phyloP scores from a whole-genome alignment of 1,139 yeast genomes.

The Kodamaea sp. region DNA sequence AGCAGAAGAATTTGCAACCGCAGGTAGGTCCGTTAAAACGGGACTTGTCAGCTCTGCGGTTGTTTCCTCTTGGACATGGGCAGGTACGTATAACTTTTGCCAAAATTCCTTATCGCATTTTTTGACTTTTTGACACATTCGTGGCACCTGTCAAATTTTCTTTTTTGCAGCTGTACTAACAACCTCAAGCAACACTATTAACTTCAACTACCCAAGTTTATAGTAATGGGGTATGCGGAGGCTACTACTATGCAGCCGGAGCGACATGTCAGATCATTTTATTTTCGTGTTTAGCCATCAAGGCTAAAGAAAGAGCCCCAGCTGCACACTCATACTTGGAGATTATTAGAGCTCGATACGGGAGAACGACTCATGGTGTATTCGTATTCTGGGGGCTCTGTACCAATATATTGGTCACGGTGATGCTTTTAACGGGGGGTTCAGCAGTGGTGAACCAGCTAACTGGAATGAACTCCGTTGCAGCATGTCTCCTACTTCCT shows the following conservation, averaged over 20 bases:
- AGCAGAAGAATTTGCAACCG: conserved; percentile 87
- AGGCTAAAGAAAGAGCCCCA: conserved; percentile 71
- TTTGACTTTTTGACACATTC: not conserved
- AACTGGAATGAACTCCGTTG: conserved; percentile 82
- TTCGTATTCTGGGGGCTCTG: conserved; percentile 78
- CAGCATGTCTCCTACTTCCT: conserved; percentile 79
- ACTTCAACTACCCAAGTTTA: conserved; percentile 80
- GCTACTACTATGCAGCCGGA: conserved; percentile 75
- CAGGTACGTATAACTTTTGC: conserved; percentile 34
- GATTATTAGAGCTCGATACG: conserved; percentile 67
- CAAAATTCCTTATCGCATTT: not conserved
- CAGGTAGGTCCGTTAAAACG: conserved; percentile 80
- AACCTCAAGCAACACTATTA: conserved; percentile 54
- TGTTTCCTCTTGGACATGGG: conserved; percentile 94
- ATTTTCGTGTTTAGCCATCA: conserved; percentile 73
- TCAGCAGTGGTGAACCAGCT: conserved; percentile 74
- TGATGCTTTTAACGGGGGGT: conserved; percentile 86
- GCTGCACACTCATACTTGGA: conserved; percentile 78
- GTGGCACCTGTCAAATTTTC: conserved; percentile 1
- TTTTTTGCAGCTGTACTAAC: conserved; percentile 2
- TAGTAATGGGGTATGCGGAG: conserved; percentile 75
- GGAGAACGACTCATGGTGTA: conserved; percentile 65
- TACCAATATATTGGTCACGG: conserved; percentile 85
- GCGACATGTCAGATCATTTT: conserved; percentile 73
- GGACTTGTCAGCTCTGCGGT: conserved; percentile 85